Percentiles rank a stretch among this genome's conserved stretches.
These are phyloP conservation scores for Penicillium chermesinum DNA, from an alignment of 495 filamentous ascomycete genomes.

Conservation along the genomic window DNA sequence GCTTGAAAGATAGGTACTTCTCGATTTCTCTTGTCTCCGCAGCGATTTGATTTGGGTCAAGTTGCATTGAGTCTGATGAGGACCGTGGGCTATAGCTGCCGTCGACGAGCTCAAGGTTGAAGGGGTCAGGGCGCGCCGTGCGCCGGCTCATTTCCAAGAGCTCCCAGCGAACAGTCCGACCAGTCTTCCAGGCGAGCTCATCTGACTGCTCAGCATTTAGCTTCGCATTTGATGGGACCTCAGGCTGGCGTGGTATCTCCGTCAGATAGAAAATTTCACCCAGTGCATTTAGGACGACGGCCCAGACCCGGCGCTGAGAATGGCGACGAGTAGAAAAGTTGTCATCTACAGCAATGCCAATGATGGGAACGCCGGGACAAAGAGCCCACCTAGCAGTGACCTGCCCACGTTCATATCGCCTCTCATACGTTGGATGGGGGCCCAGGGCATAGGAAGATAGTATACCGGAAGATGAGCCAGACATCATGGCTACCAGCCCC, in stretches of 20 bases:
- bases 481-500: constrained; percentile 73
- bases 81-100: constrained; percentile 64
- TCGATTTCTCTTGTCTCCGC: constrained; percentile 80
- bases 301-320: constrained; percentile 70
- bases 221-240: constrained; percentile 21
- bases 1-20: constrained; percentile 65
- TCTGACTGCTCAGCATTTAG: constrained; percentile 47
- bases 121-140: constrained; percentile 63
- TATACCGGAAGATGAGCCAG: constrained; percentile 82
- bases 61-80: constrained; percentile 66
- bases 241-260: constrained; percentile 52
- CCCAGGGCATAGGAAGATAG: constrained; percentile 78
- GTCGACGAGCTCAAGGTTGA: constrained; percentile 51
- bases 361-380: constrained; percentile 87
- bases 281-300: constrained; percentile 80
- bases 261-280: constrained; percentile 86
- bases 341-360: constrained; percentile 81
- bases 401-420: constrained; percentile 65
- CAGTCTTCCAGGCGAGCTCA: constrained; percentile 69
- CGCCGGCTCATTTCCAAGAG: constrained; percentile 72
- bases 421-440: constrained; percentile 57
- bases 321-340: constrained; percentile 65
- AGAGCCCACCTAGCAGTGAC: constrained; percentile 82
- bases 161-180: constrained; percentile 73
- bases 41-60: constrained; percentile 61